These are phyloP conservation scores for Coemansia sp. DNA, from an alignment of 192 early-diverging fungal species.

Conservation along the genomic window DNA sequence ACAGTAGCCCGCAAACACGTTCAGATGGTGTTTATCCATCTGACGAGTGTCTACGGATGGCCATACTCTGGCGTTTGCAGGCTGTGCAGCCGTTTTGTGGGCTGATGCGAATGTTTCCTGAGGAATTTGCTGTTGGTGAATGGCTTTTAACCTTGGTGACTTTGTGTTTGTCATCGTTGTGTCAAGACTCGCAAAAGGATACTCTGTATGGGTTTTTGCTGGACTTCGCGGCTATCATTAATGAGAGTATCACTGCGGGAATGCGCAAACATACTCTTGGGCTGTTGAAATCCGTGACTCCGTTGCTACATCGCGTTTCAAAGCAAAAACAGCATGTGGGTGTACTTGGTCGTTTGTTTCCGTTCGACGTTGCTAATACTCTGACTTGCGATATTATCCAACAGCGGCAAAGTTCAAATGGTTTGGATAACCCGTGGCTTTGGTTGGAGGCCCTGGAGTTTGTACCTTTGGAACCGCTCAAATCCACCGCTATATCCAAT, in stretches of 20 bases:
- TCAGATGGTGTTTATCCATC: neutral
- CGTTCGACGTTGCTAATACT: conserved; percentile 31
- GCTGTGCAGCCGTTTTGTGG: conserved; percentile 30
- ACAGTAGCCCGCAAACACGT: neutral
- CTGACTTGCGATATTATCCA: conserved; percentile 28
- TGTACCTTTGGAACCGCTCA: conserved; percentile 23
- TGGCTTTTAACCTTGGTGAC: conserved; percentile 49
- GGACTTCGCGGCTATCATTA: conserved; percentile 42
- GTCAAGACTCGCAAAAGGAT: conserved; percentile 4
- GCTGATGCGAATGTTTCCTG: conserved; percentile 39
- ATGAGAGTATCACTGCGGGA: conserved; percentile 33
- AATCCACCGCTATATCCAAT: conserved; percentile 8
- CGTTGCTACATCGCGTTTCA: conserved; percentile 15
- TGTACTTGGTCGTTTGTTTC: conserved; percentile 37
- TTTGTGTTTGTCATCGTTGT: conserved; percentile 26
- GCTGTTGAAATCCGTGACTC: conserved; percentile 24
- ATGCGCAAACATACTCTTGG: conserved; percentile 43
- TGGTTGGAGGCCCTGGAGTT: conserved; percentile 49
- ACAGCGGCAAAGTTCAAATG: neutral
- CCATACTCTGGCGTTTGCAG: conserved; percentile 32
- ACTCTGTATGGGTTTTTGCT: conserved; percentile 20
- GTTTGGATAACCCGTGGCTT: conserved; percentile 43
- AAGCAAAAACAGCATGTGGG: conserved; percentile 10
- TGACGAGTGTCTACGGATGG: conserved; percentile 9
- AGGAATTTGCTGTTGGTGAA: conserved; percentile 40